Percentiles rank a stretch among this genome's conserved stretches.
Conservation (phyloP, 2,329 filamentous ascomycete genomes). For the Pezicula carpinea region DNA sequence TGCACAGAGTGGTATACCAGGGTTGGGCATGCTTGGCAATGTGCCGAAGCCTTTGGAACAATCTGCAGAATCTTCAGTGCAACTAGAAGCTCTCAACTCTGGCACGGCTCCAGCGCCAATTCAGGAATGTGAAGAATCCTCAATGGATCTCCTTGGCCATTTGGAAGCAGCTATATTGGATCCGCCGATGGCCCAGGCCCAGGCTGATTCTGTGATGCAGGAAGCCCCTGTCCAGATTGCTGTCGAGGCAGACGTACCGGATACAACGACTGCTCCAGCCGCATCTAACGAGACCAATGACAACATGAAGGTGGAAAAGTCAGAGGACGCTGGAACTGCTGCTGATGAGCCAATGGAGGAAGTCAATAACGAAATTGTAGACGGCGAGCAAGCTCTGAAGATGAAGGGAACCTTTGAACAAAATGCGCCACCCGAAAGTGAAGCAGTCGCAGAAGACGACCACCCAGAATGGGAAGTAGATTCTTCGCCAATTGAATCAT, state of each 20-base stretch:
- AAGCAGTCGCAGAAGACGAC: constrained; percentile 21
- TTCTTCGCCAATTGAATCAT: constrained; percentile 71
- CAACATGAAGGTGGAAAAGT: constrained; percentile 1
- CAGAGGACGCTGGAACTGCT: neutral
- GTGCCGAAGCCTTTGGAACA: neutral
- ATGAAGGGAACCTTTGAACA: constrained; percentile 3
- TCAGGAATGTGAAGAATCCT: neutral
- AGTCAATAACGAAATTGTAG: constrained; percentile 2
- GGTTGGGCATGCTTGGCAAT: constrained; percentile 5
- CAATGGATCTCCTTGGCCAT: neutral
- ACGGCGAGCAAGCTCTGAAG: neutral
- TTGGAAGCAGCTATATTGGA: neutral
- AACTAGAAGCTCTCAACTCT: neutral
- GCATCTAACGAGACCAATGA: neutral
- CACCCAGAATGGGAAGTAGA: constrained; percentile 82
- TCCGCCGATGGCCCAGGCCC: neutral
- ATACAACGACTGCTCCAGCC: neutral
- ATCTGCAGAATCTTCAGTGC: neutral
- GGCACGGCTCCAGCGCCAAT: neutral
- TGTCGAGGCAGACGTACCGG: neutral
- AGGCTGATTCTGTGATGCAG: neutral
- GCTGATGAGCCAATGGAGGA: neutral
- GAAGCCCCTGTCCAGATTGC: neutral
- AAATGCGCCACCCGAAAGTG: constrained; percentile 10
- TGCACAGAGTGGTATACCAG: constrained; percentile 5